These are phyloP conservation scores for Nannizzia gypsea DNA, from an alignment of 2,329 filamentous ascomycete species.

Conservation along the genomic window DNA sequence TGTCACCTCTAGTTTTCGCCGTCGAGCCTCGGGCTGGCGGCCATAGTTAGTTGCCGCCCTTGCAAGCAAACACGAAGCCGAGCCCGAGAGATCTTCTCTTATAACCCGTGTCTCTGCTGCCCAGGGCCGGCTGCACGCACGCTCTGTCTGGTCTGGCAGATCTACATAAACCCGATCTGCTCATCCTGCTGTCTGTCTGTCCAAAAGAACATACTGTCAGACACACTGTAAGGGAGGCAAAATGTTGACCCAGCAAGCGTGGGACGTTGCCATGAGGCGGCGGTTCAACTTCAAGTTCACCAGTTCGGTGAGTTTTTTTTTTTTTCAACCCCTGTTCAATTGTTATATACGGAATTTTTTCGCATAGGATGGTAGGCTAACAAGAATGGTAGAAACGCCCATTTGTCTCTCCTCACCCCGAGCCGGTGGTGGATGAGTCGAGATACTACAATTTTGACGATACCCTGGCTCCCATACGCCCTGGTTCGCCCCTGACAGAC, in stretches of 20 bases:
- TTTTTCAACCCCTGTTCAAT: not conserved
- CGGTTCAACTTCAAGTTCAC: conserved; percentile 4
- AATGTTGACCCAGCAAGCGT: not conserved
- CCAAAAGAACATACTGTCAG: not conserved
- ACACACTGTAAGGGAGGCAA: no score
- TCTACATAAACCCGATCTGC: not conserved
- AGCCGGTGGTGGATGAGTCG: not conserved
- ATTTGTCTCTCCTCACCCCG: not conserved
- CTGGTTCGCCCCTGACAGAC: conserved; percentile 3
- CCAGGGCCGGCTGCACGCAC: not conserved
- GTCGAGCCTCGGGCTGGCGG: not conserved
- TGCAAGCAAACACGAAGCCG: no score
- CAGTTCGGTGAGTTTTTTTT: not conserved
- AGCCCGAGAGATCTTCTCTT: no score
- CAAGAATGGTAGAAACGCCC: not conserved
- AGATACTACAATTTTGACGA: conserved; percentile 2
- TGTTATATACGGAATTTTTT: not conserved
- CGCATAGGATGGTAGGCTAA: not conserved
- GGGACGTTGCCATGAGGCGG: conserved; percentile 4
- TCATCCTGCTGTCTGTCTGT: not conserved
- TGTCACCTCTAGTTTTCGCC: not conserved
- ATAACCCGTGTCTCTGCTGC: no score
- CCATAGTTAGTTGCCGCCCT: no score
- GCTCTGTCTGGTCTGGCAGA: no score
- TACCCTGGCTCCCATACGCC: not conserved